Conservation (phyloP, 768 basidiomycete genomes). For the Boletellus ananas region DNA sequence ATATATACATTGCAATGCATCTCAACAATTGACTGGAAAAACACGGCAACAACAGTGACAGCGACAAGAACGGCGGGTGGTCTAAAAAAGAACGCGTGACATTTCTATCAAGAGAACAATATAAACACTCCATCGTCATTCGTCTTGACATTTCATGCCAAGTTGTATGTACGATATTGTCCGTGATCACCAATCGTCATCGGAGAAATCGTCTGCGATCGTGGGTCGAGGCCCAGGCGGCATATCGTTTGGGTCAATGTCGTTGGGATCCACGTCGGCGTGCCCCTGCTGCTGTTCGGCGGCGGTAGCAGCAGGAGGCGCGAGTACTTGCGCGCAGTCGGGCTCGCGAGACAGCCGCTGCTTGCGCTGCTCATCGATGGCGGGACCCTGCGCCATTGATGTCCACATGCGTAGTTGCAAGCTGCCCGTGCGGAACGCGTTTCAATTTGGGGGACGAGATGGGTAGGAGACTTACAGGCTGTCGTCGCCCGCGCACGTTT, state of each 20-base stretch:
- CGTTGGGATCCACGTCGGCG: slow-evolving; percentile 9
- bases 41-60: too few relatives aligned
- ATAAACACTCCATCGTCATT: neutral
- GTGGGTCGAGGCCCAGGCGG: slow-evolving; percentile 6
- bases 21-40: too few relatives aligned
- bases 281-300: neutral
- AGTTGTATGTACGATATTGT: too few relatives aligned
- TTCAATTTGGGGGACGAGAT: neutral
- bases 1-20: too few relatives aligned
- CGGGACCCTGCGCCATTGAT: slow-evolving; percentile 41
- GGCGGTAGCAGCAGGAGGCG: slow-evolving; percentile 5
- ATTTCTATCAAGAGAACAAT: neutral
- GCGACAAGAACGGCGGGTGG: neutral
- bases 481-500: slow-evolving; percentile 51
- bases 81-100: too few relatives aligned
- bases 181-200: slow-evolving; percentile 24
- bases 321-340: slow-evolving; percentile 10
- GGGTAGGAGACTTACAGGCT: slow-evolving; percentile 36
- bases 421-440: slow-evolving; percentile 21
- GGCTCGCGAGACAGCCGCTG: slow-evolving; percentile 14
- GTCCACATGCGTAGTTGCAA: slow-evolving; percentile 43
- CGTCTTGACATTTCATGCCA: too few relatives aligned
- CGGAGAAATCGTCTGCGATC: slow-evolving; percentile 22
- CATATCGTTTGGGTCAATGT: slow-evolving; percentile 16
- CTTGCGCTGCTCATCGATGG: slow-evolving; percentile 45